phyloP scores from a whole-genome alignment of 805 yeast genomes.

The Wickerhamomyces chaumierensis region DNA sequence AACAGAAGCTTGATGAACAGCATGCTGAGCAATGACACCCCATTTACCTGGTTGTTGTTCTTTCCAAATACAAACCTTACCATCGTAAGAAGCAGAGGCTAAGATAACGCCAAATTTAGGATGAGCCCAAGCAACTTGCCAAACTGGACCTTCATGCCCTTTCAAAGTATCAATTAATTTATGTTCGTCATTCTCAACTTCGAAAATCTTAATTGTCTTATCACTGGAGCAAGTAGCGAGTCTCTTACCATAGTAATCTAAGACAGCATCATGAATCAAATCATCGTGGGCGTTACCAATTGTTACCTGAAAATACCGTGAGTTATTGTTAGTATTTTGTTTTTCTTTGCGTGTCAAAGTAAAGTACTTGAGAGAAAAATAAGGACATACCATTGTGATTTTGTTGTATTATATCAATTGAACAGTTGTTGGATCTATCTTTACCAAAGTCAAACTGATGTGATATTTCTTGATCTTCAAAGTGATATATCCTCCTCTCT shows the following conservation, averaged over 20 bases:
- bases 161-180: constrained; percentile 71
- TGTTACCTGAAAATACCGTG: constrained; percentile 43
- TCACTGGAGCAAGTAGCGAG: constrained; percentile 95
- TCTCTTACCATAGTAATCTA: constrained; percentile 93
- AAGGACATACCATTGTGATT: no score
- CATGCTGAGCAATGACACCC: constrained; percentile 79
- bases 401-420: no score
- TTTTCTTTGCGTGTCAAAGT: no score
- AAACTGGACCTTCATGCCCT: constrained; percentile 97
- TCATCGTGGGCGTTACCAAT: constrained; percentile 89
- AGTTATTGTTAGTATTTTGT: no score
- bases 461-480: no score
- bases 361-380: no score
- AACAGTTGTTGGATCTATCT: no score
- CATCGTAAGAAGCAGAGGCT: constrained; percentile 93
- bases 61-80: constrained; percentile 89
- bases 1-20: constrained; percentile 86
- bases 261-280: constrained; percentile 90
- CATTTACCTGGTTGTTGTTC: constrained; percentile 76
- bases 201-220: constrained; percentile 89
- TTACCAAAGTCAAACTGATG: no score
- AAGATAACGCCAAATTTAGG: constrained; percentile 93
- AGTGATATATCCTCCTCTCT: no score
- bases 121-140: constrained; percentile 99
- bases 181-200: constrained; percentile 77